phyloP scores from a whole-genome alignment of 768 basidiomycete genomes.

The Russula olivacea region DNA sequence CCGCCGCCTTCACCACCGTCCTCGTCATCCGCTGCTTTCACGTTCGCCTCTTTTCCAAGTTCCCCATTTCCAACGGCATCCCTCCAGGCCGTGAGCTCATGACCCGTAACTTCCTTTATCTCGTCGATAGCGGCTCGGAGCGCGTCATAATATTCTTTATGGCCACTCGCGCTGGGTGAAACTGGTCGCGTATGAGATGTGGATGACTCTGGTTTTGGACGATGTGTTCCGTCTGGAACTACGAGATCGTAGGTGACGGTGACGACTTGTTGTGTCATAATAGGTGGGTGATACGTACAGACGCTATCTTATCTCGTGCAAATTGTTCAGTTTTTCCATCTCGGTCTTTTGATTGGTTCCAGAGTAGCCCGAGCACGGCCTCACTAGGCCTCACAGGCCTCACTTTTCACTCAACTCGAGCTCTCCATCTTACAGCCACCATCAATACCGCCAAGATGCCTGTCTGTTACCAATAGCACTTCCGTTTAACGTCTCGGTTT shows the following conservation, averaged over 20 bases:
- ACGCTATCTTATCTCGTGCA: too few relatives aligned
- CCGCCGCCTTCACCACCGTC: slow-evolving; percentile 47
- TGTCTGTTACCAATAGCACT: slow-evolving; percentile 6
- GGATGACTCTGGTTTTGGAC: slow-evolving; percentile 26
- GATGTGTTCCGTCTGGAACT: slow-evolving; percentile 34
- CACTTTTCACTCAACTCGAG: background rate
- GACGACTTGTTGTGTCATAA: too few relatives aligned
- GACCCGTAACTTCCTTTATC: slow-evolving; percentile 52
- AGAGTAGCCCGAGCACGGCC: too few relatives aligned
- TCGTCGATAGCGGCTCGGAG: slow-evolving; percentile 45
- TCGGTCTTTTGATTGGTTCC: background rate
- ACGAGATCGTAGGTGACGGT: slow-evolving; percentile 36
- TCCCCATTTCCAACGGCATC: slow-evolving; percentile 66
- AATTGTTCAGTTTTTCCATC: background rate
- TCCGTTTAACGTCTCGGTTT: background rate
- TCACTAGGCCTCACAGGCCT: background rate
- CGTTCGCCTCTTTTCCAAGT: slow-evolving; percentile 50
- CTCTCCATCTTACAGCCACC: background rate
- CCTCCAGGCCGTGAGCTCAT: slow-evolving; percentile 68
- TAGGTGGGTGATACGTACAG: too few relatives aligned
- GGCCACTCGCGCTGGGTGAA: slow-evolving; percentile 7
- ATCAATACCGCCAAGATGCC: slow-evolving; percentile 13
- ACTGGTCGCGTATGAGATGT: slow-evolving; percentile 29
- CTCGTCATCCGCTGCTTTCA: slow-evolving; percentile 41
- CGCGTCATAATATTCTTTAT: slow-evolving; percentile 44